Evolutionary conservation across 83 land plant species (phyloP).

Genomic region (Diphasiastrum complanatum): DNA sequence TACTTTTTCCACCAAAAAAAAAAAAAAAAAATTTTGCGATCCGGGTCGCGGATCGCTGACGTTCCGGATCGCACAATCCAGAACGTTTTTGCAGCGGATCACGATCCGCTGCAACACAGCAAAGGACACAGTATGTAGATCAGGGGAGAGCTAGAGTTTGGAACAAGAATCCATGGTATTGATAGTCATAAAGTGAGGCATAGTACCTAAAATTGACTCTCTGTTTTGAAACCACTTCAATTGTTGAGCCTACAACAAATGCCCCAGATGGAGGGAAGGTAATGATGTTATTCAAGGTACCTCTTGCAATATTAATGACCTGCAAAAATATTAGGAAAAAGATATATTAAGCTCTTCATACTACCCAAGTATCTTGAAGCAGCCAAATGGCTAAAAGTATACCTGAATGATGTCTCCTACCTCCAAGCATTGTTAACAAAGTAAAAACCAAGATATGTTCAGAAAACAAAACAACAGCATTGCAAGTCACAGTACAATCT

Average conservation of each 20-base stretch:
- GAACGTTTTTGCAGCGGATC: too few species aligned
- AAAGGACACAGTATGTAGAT: too few species aligned
- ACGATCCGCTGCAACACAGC: too few species aligned
- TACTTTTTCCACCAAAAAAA: too few species aligned
- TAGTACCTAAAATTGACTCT: constrained; percentile 81
- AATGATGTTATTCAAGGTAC: constrained; percentile 68
- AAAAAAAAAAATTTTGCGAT: too few species aligned
- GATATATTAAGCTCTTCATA: not conserved
- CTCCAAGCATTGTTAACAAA: not conserved
- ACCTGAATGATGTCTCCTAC: not conserved
- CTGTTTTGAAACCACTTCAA: constrained; percentile 59
- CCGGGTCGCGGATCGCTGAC: too few species aligned
- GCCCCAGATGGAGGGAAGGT: constrained; percentile 85
- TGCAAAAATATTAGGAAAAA: not conserved
- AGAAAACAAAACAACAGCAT: not conserved
- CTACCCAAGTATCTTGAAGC: not conserved
- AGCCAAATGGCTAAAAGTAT: not conserved
- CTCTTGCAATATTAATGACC: constrained; percentile 39
- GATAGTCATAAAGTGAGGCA: too few species aligned
- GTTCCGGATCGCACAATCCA: too few species aligned
- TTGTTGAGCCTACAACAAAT: constrained; percentile 69
- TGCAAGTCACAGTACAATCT: too few species aligned
- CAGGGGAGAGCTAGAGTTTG: too few species aligned
- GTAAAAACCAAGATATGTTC: not conserved
- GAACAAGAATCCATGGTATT: too few species aligned